Conservation (phyloP, 2,329 filamentous ascomycete genomes). For the Hypoxylon sp. region DNA sequence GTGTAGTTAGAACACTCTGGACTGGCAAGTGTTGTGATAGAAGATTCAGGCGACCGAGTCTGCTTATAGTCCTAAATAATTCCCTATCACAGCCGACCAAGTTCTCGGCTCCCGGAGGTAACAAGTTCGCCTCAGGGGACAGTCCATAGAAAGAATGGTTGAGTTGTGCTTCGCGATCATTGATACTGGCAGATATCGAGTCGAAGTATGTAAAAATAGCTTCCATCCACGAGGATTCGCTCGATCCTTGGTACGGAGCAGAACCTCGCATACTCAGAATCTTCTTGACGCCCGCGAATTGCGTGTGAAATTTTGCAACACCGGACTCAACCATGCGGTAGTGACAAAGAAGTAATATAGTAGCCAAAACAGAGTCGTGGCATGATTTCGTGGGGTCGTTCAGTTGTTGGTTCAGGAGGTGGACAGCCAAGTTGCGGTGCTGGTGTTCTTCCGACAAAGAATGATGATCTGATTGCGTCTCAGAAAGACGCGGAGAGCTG, state of each 20-base stretch:
- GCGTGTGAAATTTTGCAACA: constrained; percentile 91
- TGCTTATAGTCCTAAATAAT: constrained; percentile 87
- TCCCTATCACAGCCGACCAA: constrained; percentile 88
- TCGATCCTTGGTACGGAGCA: constrained; percentile 66
- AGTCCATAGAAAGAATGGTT: constrained; percentile 75
- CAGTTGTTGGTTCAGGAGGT: constrained; percentile 86
- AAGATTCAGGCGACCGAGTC: constrained; percentile 86
- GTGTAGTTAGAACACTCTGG: constrained; percentile 55
- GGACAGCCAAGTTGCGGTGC: constrained; percentile 84
- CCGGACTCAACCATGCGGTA: constrained; percentile 96
- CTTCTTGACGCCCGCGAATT: constrained; percentile 94
- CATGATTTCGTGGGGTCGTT: constrained; percentile 81
- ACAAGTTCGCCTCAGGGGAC: constrained; percentile 62
- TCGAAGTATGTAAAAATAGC: constrained; percentile 96
- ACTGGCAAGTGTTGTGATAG: constrained; percentile 79
- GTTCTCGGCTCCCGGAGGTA: constrained; percentile 80
- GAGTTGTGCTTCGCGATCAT: constrained; percentile 90
- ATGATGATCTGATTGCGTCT: constrained; percentile 71
- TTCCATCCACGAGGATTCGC: constrained; percentile 90
- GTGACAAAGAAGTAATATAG: constrained; percentile 87
- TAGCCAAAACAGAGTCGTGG: constrained; percentile 89
- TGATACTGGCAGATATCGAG: constrained; percentile 91
- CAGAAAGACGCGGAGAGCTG: constrained; percentile 61
- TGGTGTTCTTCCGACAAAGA: constrained; percentile 85
- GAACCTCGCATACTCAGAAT: constrained; percentile 81